phyloP scores from a whole-genome alignment of 768 basidiomycete species.

The Kockovaella imperatae region DNA sequence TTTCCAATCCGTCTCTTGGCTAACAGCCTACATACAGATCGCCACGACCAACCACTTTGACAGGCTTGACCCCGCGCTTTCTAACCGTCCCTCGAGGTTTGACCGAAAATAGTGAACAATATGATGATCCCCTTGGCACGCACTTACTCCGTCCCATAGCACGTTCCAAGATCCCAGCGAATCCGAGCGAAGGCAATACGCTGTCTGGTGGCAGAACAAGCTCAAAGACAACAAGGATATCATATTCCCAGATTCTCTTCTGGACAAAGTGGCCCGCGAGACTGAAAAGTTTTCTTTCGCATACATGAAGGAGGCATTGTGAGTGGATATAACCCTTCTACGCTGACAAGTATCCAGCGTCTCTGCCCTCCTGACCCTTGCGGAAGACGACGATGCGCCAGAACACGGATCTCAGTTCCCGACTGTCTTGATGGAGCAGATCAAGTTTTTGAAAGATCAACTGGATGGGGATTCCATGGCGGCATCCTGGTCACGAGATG shows the following conservation, averaged over 20 bases:
- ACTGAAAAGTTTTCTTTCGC: constrained; percentile 74
- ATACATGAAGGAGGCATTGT: constrained; percentile 86
- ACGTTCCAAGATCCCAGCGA: constrained; percentile 63
- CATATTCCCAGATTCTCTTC: constrained; percentile 60
- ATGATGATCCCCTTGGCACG: no score
- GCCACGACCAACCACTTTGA: constrained; percentile 71
- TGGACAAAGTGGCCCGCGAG: constrained; percentile 54
- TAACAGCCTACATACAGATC: constrained; percentile 11
- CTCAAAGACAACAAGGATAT: constrained; percentile 58
- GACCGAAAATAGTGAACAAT: constrained; percentile 71
- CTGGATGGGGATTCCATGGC: constrained; percentile 57
- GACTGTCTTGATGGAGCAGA: constrained; percentile 53
- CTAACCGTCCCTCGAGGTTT: constrained; percentile 71
- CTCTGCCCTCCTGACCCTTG: constrained; percentile 62
- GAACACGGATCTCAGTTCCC: constrained; percentile 52
- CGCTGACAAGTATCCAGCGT: constrained; percentile 49
- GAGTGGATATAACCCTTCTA: constrained; percentile 30
- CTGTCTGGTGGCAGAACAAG: constrained; percentile 73
- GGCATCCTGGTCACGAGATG: no score
- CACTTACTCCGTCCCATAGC: constrained; percentile 45
- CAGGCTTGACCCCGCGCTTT: constrained; percentile 65
- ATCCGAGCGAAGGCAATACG: constrained; percentile 61
- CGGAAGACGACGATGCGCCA: constrained; percentile 46
- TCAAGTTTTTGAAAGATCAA: constrained; percentile 59
- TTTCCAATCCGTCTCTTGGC: background rate